phyloP scores from a whole-genome alignment of 352 stramenopile species.

The Blastocystis sp. region DNA sequence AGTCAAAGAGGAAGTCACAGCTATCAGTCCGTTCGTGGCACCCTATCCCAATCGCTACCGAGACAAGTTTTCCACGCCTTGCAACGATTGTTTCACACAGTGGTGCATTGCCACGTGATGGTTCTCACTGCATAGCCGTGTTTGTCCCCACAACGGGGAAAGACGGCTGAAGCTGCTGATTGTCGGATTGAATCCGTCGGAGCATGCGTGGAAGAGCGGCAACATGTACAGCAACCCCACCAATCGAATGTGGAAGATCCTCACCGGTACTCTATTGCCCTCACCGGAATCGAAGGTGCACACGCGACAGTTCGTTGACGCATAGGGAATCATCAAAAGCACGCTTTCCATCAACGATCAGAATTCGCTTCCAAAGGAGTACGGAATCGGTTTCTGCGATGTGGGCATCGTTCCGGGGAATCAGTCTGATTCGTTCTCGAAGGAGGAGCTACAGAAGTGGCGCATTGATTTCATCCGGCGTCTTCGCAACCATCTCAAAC shows the following conservation, averaged over 20 bases:
- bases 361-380: conserved; percentile 32
- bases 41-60: conserved; percentile 69
- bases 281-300: conserved; percentile 2
- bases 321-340: conserved; percentile 47
- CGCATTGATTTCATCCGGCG: conserved; percentile 26
- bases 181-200: conserved; percentile 83
- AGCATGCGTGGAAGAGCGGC: conserved; percentile 82
- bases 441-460: conserved; percentile 10
- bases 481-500: conserved; percentile 11
- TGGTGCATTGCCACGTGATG: conserved; percentile 36
- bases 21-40: conserved; percentile 70
- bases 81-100: conserved; percentile 62
- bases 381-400: conserved; percentile 60
- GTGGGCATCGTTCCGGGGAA: conserved; percentile 55
- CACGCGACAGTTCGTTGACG: not conserved
- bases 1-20: not conserved
- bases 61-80: conserved; percentile 68
- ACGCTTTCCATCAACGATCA: conserved; percentile 46
- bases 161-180: conserved; percentile 79
- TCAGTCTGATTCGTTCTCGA: conserved; percentile 37
- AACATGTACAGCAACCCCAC: conserved; percentile 78
- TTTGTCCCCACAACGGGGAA: conserved; percentile 78
- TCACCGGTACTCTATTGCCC: conserved; percentile 74
- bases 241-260: conserved; percentile 83
- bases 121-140: conserved; percentile 35